A percentile compares a stretch with the other conserved stretches of the same genome.
Conservation (phyloP, 768 basidiomycete species). For the Mycena capillaripes region DNA sequence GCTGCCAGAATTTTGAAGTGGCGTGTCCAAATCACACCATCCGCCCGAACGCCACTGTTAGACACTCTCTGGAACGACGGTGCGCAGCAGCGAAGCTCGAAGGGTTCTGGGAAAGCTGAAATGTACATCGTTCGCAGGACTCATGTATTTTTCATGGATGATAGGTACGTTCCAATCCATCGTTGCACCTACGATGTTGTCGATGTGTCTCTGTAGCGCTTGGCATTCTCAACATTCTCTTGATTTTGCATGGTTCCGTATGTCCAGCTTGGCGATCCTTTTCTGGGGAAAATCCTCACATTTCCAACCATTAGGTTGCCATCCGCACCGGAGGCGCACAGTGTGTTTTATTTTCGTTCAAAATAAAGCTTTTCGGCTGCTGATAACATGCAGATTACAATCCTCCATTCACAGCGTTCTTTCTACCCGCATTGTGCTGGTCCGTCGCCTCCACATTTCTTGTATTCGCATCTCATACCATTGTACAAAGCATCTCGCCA, state of each 20-base stretch:
- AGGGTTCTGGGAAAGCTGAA: neutral
- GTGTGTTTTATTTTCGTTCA: neutral
- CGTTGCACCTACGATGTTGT: neutral
- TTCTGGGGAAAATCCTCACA: neutral
- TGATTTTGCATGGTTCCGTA: constrained; percentile 18
- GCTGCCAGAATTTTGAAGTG: constrained; percentile 27
- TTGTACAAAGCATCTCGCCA: constrained; percentile 15
- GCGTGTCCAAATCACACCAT: constrained; percentile 14
- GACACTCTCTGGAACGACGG: constrained; percentile 37
- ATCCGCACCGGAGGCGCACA: constrained; percentile 26
- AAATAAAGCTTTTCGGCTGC: neutral
- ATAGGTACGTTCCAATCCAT: constrained; percentile 11
- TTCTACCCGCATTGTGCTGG: constrained; percentile 29
- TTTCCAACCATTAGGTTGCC: neutral
- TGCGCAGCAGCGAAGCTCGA: neutral
- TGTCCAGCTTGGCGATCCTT: neutral
- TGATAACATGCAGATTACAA: constrained; percentile 21
- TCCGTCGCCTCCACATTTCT: neutral
- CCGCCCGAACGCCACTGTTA: constrained; percentile 26
- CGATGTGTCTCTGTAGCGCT: neutral
- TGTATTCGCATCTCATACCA: neutral
- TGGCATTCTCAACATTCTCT: constrained; percentile 25
- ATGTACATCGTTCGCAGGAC: neutral
- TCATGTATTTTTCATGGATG: constrained; percentile 34
- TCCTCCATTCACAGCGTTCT: constrained; percentile 32